Evolutionary conservation across 495 filamentous ascomycete genomes (phyloP), one percentile per base, ranked within the genome.

Genomic region (Penicillium silybi): DNA sequence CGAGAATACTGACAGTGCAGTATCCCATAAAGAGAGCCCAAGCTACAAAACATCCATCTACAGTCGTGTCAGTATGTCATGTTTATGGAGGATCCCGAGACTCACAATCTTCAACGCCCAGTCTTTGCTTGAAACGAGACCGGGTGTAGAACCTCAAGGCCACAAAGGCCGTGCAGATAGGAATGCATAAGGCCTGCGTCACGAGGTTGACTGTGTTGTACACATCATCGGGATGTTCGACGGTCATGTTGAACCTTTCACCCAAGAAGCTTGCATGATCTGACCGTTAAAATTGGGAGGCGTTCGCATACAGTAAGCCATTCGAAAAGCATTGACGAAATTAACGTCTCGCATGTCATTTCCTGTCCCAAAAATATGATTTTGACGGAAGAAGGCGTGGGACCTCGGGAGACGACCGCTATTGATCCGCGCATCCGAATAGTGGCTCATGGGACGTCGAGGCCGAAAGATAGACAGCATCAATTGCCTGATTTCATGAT

Each of bases 111-210:
- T 79, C 74, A 47, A 68, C 35, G 3, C 60, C 61, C 3, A 73
- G 53, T 16, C 50, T 54, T 22, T 70, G 68, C 27, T 65, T 68
- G 27, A 76, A 73, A 7, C 61, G 64, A 7, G 55, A 47, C 41
- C 72, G 68, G n/a, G 67, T 65, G 41, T 63, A 66, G 18, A 73
- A 64, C 4, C 76, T 70, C 22, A 74, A 45, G 1, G 44, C 47
- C 15, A 78, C 62, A 39, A 76, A 71, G 1, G 71, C 26, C 13
- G 68, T 62, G 17, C 69, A 61, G 38, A 79, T 63, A 1, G 66
- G 65, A 39, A 79, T 67, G 53, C 71, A 78, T n/a, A 79, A 57
- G 27, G 58, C 64, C 57, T 79, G 73, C 10, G 70, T 73, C 32
- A 74, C 66, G 0, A 73, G 51, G 43, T 72, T 75, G 32, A 74